Evolutionary conservation across 108 stramenopile species (phyloP).

Genomic region (Stephanodiscus minutulus): DNA sequence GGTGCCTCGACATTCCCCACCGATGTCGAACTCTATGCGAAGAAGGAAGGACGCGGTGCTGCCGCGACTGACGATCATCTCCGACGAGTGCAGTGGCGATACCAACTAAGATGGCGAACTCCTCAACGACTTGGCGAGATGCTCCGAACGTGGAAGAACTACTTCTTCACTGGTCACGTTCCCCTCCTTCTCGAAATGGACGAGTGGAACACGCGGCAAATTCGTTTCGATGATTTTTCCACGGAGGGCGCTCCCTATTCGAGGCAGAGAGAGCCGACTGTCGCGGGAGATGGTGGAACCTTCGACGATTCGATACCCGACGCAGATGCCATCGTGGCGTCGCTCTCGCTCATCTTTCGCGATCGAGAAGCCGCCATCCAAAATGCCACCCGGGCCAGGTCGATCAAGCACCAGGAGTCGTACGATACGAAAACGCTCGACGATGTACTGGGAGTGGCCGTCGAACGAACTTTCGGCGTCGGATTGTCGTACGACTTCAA

Average conservation of each 20-base stretch:
- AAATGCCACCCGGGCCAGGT: constrained; percentile 39
- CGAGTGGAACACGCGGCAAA: constrained; percentile 30
- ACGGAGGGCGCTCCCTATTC: constrained; percentile 40
- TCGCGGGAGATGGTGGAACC: not conserved
- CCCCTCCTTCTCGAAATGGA: constrained; percentile 42
- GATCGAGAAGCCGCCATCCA: constrained; percentile 42
- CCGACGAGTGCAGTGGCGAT: constrained; percentile 52
- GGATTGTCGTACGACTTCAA: constrained; percentile 80
- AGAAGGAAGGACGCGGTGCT: not conserved
- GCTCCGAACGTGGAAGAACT: constrained; percentile 25
- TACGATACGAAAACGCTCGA: constrained; percentile 44
- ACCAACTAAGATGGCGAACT: constrained; percentile 63
- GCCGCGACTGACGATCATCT: constrained; percentile 12
- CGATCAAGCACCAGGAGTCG: constrained; percentile 43
- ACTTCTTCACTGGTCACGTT: constrained; percentile 43
- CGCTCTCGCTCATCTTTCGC: constrained; percentile 49
- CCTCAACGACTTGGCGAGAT: constrained; percentile 52
- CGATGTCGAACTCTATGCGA: not conserved
- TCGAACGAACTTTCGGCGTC: constrained; percentile 75
- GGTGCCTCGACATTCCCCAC: constrained; percentile 32
- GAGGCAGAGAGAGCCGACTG: not conserved
- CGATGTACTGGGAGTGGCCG: constrained; percentile 83
- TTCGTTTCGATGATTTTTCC: constrained; percentile 38
- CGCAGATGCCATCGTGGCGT: constrained; percentile 39
- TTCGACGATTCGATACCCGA: constrained; percentile 24